Percentiles rank a stretch among this genome's conserved stretches.
Evolutionary conservation across 495 filamentous ascomycete genomes (phyloP).

Genomic region (Beverwykella pulmonaria): DNA sequence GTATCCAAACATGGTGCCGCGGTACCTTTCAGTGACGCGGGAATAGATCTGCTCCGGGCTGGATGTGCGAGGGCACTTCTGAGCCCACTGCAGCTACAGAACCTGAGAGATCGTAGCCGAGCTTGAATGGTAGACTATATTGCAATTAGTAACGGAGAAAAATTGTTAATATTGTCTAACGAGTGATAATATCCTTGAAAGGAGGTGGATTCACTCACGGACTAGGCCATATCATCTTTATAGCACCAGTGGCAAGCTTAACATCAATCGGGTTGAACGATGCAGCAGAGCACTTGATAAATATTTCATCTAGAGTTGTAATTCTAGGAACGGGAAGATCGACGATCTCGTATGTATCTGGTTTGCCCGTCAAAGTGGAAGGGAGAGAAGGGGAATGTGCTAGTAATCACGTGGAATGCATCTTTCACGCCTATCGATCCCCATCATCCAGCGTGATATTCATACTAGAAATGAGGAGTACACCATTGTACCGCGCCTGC

Average conservation of each 20-base stretch:
- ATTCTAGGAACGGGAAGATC: not conserved
- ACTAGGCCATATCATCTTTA: slow-evolving; percentile 37
- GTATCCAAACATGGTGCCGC: not conserved
- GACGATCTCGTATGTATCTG: not conserved
- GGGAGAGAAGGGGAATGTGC: too few relatives aligned
- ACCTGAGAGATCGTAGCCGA: slow-evolving; percentile 55
- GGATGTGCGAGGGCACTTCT: slow-evolving; percentile 38
- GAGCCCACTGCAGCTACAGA: slow-evolving; percentile 51
- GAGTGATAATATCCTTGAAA: too few relatives aligned
- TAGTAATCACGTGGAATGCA: not conserved
- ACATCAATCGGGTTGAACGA: slow-evolving; percentile 56
- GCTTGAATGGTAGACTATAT: slow-evolving; percentile 48
- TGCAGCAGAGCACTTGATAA: slow-evolving; percentile 57
- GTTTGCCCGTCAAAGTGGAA: too few relatives aligned
- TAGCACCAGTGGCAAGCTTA: slow-evolving; percentile 47
- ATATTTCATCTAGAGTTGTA: slow-evolving; percentile 47
- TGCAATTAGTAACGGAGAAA: not conserved
- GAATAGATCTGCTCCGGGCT: slow-evolving; percentile 36
- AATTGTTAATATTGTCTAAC: too few relatives aligned
- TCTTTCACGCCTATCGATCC: too few relatives aligned
- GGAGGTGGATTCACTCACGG: not conserved
- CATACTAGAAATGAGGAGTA: too few relatives aligned
- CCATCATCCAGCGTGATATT: too few relatives aligned
- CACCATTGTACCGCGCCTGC: too few relatives aligned
- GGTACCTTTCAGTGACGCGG: not conserved